Conservation (phyloP, 805 yeast species). For the Cephaloascus albidus region DNA sequence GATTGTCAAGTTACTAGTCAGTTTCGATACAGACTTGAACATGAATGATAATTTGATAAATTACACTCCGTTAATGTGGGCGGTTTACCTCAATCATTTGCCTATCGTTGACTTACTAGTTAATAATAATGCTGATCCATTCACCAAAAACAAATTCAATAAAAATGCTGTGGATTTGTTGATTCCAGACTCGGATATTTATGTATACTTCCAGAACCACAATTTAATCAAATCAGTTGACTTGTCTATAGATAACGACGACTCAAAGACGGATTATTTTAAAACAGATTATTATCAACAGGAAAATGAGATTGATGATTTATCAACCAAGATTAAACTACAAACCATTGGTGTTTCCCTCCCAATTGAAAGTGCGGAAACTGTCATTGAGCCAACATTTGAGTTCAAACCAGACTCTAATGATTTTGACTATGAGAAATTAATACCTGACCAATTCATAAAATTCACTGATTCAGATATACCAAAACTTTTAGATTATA, state of each 20-base stretch:
- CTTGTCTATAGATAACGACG: conserved; percentile 6
- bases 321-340: conserved; percentile 25
- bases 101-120: conserved; percentile 48
- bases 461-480: conserved; percentile 52
- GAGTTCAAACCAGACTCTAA: conserved; percentile 3
- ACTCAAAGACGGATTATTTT: conserved; percentile 1
- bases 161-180: conserved; percentile 52
- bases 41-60: conserved; percentile 37
- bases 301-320: conserved; percentile 9
- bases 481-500: conserved; percentile 37
- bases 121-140: conserved; percentile 56
- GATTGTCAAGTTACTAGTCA: conserved; percentile 37
- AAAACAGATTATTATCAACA: conserved; percentile 5
- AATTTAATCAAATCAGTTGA: conserved; percentile 7
- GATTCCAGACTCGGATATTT: conserved; percentile 44
- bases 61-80: conserved; percentile 82
- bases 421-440: conserved; percentile 47
- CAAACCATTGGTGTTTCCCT: conserved; percentile 23
- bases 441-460: conserved; percentile 50
- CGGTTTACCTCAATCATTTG: conserved; percentile 52
- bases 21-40: conserved; percentile 38
- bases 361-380: not conserved
- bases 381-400: not conserved
- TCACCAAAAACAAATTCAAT: conserved; percentile 21
- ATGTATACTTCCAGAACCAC: conserved; percentile 50